Evolutionary conservation across 1,284 basidiomycete species (phyloP).

Genomic region (Leccinum pachyderme): DNA sequence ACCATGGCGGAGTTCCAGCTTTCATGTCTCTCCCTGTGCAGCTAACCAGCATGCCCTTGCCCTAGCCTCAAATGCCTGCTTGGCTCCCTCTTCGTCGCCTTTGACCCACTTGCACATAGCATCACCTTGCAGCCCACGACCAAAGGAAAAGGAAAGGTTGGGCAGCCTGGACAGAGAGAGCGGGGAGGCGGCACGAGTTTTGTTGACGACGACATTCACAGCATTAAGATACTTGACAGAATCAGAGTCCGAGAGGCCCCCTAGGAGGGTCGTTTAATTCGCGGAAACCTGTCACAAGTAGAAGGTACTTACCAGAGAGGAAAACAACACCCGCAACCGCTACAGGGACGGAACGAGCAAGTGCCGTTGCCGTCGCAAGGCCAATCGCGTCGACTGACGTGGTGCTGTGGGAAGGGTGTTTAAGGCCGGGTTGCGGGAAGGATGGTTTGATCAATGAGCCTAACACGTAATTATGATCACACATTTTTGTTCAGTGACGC

Average conservation of each 20-base stretch:
- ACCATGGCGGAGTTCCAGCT: neutral
- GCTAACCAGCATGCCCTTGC: constrained; percentile 44
- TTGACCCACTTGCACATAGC: constrained; percentile 44
- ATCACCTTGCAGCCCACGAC: constrained; percentile 48
- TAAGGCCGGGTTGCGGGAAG: constrained; percentile 49
- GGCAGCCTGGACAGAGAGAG: constrained; percentile 37
- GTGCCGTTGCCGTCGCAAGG: constrained; percentile 45
- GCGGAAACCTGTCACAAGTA: neutral
- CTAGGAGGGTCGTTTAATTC: constrained; percentile 21
- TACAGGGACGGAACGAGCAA: constrained; percentile 45
- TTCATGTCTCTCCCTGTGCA: constrained; percentile 30
- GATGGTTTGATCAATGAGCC: constrained; percentile 52
- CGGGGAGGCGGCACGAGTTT: constrained; percentile 30
- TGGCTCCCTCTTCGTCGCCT: constrained; percentile 42
- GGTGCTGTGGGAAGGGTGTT: constrained; percentile 38
- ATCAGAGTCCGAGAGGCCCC: constrained; percentile 40
- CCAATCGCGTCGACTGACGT: constrained; percentile 45
- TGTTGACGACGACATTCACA: constrained; percentile 38
- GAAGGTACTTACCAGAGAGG: constrained; percentile 41
- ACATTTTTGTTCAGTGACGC: neutral
- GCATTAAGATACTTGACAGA: constrained; percentile 40
- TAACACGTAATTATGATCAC: constrained; percentile 16
- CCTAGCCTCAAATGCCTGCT: constrained; percentile 40
- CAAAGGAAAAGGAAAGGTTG: constrained; percentile 49
- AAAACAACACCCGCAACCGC: constrained; percentile 50